phyloP scores from a whole-genome alignment of 2,329 filamentous ascomycete genomes.

The Sporothrix schenckii region DNA sequence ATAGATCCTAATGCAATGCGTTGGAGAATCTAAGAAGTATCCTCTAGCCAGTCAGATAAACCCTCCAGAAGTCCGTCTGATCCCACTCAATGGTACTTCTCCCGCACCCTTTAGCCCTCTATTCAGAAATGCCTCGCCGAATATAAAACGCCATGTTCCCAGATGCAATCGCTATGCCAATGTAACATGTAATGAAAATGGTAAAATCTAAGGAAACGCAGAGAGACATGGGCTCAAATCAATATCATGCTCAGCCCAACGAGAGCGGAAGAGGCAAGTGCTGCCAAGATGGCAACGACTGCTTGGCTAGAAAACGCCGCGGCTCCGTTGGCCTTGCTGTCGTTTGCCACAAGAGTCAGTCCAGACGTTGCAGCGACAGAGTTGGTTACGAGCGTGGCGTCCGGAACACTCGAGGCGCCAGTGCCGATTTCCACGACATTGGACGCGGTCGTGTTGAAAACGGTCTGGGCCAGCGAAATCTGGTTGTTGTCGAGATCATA shows the following conservation, averaged over 20 bases:
- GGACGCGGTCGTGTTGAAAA: conserved; percentile 58
- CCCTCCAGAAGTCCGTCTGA: not conserved
- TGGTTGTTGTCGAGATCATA: conserved; percentile 73
- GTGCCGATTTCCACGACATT: conserved; percentile 59
- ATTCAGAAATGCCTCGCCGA: not conserved
- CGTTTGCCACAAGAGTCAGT: conserved; percentile 36
- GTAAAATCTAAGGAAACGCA: conserved; percentile 47
- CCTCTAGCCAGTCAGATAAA: not conserved
- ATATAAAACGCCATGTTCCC: conserved; percentile 1
- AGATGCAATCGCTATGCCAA: conserved; percentile 23
- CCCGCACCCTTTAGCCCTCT: not conserved
- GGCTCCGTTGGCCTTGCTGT: not conserved
- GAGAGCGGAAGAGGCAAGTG: conserved; percentile 23
- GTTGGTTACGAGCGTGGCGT: conserved; percentile 55
- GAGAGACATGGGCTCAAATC: conserved; percentile 41
- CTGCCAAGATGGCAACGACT: not conserved
- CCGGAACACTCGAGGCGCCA: conserved; percentile 55
- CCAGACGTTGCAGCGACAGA: conserved; percentile 55
- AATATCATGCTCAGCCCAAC: conserved; percentile 31
- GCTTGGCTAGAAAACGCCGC: not conserved
- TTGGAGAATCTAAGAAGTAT: not conserved
- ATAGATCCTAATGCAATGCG: not conserved
- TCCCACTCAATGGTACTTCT: conserved; percentile 4
- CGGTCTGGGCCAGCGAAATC: conserved; percentile 70
- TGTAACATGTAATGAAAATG: conserved; percentile 37